Conservation (phyloP, 1,284 basidiomycete genomes). For the Hypsizygus ulmarius region DNA sequence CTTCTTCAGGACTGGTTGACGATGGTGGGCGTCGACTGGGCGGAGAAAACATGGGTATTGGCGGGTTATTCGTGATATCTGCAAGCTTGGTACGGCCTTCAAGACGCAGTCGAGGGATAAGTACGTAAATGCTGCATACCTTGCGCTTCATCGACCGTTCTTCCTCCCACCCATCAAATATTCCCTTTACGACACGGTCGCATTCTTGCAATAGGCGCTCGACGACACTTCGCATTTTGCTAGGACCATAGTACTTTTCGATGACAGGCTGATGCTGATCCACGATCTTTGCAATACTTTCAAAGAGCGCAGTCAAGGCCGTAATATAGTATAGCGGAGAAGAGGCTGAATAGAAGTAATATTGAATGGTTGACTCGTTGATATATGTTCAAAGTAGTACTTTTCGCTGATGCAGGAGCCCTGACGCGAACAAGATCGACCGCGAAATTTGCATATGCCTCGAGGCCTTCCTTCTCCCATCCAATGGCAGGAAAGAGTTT, state of each 20-base stretch:
- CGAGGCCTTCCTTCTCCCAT: conserved; percentile 88
- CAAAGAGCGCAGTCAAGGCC: conserved; percentile 86
- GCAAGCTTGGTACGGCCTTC: conserved; percentile 37
- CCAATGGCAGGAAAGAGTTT: conserved; percentile 95
- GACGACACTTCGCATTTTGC: conserved; percentile 84
- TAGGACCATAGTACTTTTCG: conserved; percentile 92
- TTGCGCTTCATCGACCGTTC: conserved; percentile 76
- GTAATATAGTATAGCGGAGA: conserved; percentile 89
- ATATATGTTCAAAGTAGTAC: conserved; percentile 39
- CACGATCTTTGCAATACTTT: conserved; percentile 93
- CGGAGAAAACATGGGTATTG: conserved; percentile 39
- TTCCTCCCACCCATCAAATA: conserved; percentile 89
- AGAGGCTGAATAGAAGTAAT: conserved; percentile 53
- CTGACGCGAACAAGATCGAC: conserved; percentile 84
- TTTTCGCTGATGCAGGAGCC: conserved; percentile 75
- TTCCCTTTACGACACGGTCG: conserved; percentile 75
- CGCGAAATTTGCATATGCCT: conserved; percentile 92
- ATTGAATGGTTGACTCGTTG: background rate
- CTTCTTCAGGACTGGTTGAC: conserved; percentile 50
- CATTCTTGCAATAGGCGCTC: conserved; percentile 80
- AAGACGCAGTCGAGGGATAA: conserved; percentile 3
- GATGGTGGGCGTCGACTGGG: conserved; percentile 36
- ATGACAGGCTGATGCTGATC: conserved; percentile 98
- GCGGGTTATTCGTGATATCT: conserved; percentile 43
- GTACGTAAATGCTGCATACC: conserved; percentile 35